phyloP scores from a whole-genome alignment of 192 early-diverging fungal genomes.

The Thamnidium elegans region DNA sequence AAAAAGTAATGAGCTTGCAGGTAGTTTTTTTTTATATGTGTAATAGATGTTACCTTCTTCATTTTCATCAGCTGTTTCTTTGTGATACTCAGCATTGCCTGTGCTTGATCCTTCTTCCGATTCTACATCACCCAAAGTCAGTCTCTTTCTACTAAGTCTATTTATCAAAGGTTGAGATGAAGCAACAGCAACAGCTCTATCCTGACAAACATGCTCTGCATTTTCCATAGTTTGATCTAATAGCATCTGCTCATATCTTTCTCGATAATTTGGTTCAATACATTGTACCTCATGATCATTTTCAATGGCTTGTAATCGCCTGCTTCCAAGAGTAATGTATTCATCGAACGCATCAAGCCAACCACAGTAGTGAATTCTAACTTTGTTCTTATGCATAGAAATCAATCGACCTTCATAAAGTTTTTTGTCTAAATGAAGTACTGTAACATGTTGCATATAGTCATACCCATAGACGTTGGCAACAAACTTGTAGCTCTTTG shows the following conservation, averaged over 20 bases:
- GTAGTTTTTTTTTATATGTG: slow-evolving; percentile 8
- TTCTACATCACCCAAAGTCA: slow-evolving; percentile 1
- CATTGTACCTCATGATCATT: slow-evolving; percentile 35
- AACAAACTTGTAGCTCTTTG: slow-evolving; percentile 21
- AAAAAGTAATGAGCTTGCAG: not conserved
- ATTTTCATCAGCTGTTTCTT: slow-evolving; percentile 7
- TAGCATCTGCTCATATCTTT: slow-evolving; percentile 9
- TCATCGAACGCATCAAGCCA: slow-evolving; percentile 34
- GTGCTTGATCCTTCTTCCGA: not conserved
- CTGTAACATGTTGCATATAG: slow-evolving; percentile 40
- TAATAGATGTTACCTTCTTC: slow-evolving; percentile 10
- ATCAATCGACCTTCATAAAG: slow-evolving; percentile 41
- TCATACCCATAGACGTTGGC: slow-evolving; percentile 39
- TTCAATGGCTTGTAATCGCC: slow-evolving; percentile 33
- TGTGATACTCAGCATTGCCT: slow-evolving; percentile 18
- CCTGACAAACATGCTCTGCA: not conserved
- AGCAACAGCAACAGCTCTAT: not conserved
- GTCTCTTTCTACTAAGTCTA: not conserved
- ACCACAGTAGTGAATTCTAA: slow-evolving; percentile 41
- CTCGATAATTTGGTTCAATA: slow-evolving; percentile 22
- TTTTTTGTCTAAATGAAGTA: slow-evolving; percentile 35
- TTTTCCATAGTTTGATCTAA: not conserved
- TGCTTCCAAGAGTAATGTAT: slow-evolving; percentile 31
- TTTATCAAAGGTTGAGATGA: not conserved
- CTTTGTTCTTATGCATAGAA: slow-evolving; percentile 30